These are phyloP conservation scores for Mortierella sp. DNA, from an alignment of 371 early-diverging fungal species.

Conservation along the genomic window DNA sequence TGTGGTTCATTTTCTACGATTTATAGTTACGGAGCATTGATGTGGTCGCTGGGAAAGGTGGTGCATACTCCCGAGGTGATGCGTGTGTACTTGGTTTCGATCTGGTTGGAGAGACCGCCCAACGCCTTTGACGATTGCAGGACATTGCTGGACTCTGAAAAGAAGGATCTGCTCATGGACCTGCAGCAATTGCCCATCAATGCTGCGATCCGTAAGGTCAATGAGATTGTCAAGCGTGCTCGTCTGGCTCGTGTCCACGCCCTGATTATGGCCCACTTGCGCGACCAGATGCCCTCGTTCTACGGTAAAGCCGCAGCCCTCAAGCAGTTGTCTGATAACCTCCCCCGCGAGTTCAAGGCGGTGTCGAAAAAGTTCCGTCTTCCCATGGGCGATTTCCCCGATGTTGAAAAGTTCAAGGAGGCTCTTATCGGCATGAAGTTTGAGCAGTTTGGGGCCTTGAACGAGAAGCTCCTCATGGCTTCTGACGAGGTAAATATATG, in stretches of 20 bases:
- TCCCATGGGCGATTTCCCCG: conserved; percentile 69
- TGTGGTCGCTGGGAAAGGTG: conserved; percentile 95
- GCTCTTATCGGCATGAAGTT: conserved; percentile 51
- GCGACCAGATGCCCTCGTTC: conserved; percentile 84
- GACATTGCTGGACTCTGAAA: conserved; percentile 80
- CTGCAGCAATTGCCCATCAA: conserved; percentile 83
- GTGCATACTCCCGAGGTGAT: conserved; percentile 91
- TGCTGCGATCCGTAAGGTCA: conserved; percentile 90
- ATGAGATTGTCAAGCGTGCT: conserved; percentile 92
- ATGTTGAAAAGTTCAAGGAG: conserved; percentile 61
- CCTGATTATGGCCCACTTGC: conserved; percentile 81
- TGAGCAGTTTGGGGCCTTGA: conserved; percentile 56
- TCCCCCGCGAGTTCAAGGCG: conserved; percentile 67
- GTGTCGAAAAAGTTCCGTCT: conserved; percentile 68
- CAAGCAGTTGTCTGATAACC: conserved; percentile 68
- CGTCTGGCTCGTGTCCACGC: conserved; percentile 88
- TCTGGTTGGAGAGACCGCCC: conserved; percentile 84
- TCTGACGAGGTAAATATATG: conserved; percentile 57
- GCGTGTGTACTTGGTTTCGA: conserved; percentile 87
- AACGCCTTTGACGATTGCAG: conserved; percentile 82
- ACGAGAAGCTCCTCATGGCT: conserved; percentile 46
- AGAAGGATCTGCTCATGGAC: conserved; percentile 82
- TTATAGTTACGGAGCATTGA: conserved; percentile 86
- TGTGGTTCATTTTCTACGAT: neutral
- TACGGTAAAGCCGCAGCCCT: conserved; percentile 79